A percentile compares a stretch with the other conserved stretches of the same genome.
Evolutionary conservation across 1,139 yeast species (phyloP).

Genomic region (Yamadazyma atlantica): DNA sequence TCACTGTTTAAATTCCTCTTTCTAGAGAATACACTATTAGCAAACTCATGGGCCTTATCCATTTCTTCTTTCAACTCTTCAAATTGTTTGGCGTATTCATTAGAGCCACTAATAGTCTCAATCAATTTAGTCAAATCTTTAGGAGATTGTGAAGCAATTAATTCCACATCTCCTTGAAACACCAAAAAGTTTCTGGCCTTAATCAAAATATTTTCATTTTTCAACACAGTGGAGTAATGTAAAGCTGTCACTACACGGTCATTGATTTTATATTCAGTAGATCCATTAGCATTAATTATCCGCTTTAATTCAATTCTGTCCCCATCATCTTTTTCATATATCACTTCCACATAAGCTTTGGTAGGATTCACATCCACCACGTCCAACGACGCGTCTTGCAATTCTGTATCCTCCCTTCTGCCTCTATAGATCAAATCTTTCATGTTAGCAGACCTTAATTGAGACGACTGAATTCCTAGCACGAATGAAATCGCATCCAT

Average conservation of each 20-base stretch:
- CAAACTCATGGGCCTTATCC: constrained; percentile 64
- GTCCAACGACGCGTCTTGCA: constrained; percentile 17
- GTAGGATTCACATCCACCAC: constrained; percentile 43
- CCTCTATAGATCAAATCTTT: constrained; percentile 75
- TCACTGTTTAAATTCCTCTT: constrained; percentile 76
- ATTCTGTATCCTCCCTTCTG: constrained; percentile 11
- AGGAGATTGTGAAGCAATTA: constrained; percentile 86
- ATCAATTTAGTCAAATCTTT: constrained; percentile 68
- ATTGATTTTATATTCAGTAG: constrained; percentile 71
- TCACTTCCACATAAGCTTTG: constrained; percentile 78
- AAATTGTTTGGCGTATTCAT: constrained; percentile 65
- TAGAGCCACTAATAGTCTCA: constrained; percentile 84
- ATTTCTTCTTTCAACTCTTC: constrained; percentile 65
- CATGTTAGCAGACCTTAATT: constrained; percentile 71
- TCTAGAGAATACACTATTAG: constrained; percentile 66
- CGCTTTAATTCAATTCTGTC: constrained; percentile 54
- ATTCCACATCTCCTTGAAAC: constrained; percentile 96
- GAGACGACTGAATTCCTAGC: constrained; percentile 77
- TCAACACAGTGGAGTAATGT: constrained; percentile 66
- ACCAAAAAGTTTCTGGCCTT: constrained; percentile 91
- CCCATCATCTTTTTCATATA: constrained; percentile 65
- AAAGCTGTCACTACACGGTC: constrained; percentile 59
- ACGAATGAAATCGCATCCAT: constrained; percentile 98
- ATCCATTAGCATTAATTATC: constrained; percentile 53
- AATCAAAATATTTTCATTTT: constrained; percentile 79